Conservation (phyloP, 257 asterid genomes). For the Solanum medicagineum region DNA sequence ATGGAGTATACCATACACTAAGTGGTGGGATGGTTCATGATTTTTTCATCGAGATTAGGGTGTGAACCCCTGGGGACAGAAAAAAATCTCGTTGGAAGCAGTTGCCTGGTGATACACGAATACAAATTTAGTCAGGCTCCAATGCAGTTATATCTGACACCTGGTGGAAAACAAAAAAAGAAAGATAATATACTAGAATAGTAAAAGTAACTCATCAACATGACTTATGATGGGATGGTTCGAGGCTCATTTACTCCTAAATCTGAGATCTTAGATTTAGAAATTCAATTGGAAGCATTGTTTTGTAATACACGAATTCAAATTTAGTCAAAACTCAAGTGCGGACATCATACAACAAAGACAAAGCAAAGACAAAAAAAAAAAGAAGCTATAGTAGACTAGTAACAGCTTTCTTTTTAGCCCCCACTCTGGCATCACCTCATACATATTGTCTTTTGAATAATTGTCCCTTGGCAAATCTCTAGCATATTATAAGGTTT, state of each 20-base stretch:
- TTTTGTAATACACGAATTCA: accelerated
- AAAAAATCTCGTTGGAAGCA: background rate
- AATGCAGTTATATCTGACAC: background rate
- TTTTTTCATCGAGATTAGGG: background rate
- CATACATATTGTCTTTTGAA: background rate
- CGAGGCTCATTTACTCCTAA: background rate
- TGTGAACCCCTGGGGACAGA: background rate
- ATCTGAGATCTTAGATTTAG: background rate
- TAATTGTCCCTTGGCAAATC: background rate
- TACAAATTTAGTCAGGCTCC: background rate
- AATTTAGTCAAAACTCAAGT: background rate
- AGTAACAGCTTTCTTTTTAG: background rate
- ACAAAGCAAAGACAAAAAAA: background rate
- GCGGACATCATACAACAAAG: accelerated
- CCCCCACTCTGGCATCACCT: background rate
- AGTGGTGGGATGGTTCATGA: background rate
- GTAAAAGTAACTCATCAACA: background rate
- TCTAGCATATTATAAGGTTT: background rate
- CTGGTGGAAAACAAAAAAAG: background rate
- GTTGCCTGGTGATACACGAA: background rate
- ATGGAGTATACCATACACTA: no score
- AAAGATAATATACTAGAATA: background rate
- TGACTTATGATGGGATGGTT: background rate
- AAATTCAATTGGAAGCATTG: background rate
- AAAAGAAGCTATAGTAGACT: background rate